Evolutionary conservation across 2,329 filamentous ascomycete genomes (phyloP), one percentile per base, ranked within the genome.

Genomic region (Pyricularia pennisetigena): DNA sequence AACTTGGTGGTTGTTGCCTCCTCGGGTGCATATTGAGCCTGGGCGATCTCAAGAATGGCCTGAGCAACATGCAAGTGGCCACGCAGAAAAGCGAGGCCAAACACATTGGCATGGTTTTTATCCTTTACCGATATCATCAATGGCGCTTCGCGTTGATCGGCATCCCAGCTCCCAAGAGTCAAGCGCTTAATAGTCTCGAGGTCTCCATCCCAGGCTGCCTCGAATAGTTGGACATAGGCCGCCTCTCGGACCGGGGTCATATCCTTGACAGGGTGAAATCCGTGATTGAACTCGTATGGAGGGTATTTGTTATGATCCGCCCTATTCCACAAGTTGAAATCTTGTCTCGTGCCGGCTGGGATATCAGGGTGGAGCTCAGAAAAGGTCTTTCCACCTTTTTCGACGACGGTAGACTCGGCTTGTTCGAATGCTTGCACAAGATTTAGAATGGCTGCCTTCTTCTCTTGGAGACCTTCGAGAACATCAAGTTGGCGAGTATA

Each of bases 181-280:
- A 91, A 79, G 16, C 78, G 76, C 73, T 90, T 91, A 76, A 94
- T 86, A 3, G 80, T 86, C 1, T 86, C 80, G 0, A 90, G 71
- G 71, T 95, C 86, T n/a, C 89, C 90, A 4, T 73, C 73, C 90
- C 90, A 95, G 4, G 87, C 87, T 49, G 91, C 91, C 74, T 94
- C 87, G 75, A 91, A 91, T 79, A 94, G 76, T 70, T 85, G 79
- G 6, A 90, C 70, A 70, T 93, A 94, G 0, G 83, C 88, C 41
- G 81, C 78, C 29, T 81, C 82, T 66, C 82, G 84, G 57, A 78
- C 79, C 2, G 85, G 83, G 0, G 84, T 90, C 74, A 81, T 84
- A 75, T 87, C 85, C 1, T 78, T 84, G 70, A 79, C 85, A 73
- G 71, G 79, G 32, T 68, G 69, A 74, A 92, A 91, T 2, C 73